Base-by-base conservation (phyloP, 2,329 filamentous ascomycete genomes). In the Fusarium coffeatum region DNA sequence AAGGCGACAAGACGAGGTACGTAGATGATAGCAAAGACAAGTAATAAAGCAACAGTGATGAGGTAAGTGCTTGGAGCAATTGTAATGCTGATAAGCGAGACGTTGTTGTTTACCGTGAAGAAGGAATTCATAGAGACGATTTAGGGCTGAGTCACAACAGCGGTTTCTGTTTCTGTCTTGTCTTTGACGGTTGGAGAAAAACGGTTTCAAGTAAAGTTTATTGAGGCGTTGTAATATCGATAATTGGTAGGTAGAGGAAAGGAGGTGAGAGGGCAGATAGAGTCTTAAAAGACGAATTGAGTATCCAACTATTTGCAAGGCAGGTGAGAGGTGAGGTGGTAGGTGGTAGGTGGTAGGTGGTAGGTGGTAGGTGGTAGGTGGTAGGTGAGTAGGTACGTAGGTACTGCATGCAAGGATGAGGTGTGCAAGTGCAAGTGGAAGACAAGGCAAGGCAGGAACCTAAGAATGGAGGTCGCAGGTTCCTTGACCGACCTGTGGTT, bases 51-150 rank as follows among this genome's bases (percentile, higher is more conserved):
- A 65, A 88, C 75, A 28, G 83, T 82, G 64, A 85, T 85, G 72
- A 89, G 80, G 76, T 85, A 89, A 59, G 86, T 87, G 77, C 85
- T 85, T 25, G 87, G 87, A 42, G 87, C 85, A 77, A 89, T 84
- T 73, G 81, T 85, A 74, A 89, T 82, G 79, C 84, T 89, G 76
- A 89, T 76, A 72, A 89, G 83, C 61, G 86, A 87, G 76, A 89
- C 83, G 83, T 88, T 86, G 79, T 87, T 89, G 80, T 88, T 87
- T 71, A 89, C 84, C 55, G 86, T 86, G 72, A 89, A 80, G 77
- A 89, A 81, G 63, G 87, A 87, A 81, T 84, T 84, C 87, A 89
- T 88, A 76, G 80, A 80, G 78, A 69, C 71, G 69, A 69, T 37
- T 53, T 53, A 53, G 28, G 49, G 45, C 25, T 67, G 64, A 66